Evolutionary conservation across 2,329 filamentous ascomycete species (phyloP).

Genomic region (Dothidotthia symphoricarpi): DNA sequence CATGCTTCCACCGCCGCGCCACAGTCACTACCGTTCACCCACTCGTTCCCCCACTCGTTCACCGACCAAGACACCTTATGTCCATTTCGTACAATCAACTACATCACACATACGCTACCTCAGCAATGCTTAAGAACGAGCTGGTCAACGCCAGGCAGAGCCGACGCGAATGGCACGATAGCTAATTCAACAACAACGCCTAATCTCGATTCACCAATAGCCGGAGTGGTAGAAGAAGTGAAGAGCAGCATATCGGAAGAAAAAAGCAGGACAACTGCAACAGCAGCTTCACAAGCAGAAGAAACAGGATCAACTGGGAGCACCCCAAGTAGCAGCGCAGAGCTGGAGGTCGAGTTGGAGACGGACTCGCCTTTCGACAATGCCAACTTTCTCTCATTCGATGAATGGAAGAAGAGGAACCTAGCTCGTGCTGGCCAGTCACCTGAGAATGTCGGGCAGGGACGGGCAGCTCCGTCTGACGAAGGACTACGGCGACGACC

Average conservation of each 20-base stretch:
- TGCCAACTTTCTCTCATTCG: constrained; percentile 88
- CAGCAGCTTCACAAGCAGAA: constrained; percentile 6
- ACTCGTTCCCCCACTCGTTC: constrained; percentile 14
- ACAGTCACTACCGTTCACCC: constrained; percentile 8
- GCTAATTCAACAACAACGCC: constrained; percentile 12
- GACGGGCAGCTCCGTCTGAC: constrained; percentile 47
- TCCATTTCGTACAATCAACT: constrained; percentile 67
- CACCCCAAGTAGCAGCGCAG: constrained; percentile 10
- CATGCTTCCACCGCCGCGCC: constrained; percentile 14
- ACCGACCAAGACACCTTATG: constrained; percentile 44
- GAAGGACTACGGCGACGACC: constrained; percentile 52
- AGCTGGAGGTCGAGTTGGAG: constrained; percentile 55
- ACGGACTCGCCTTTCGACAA: constrained; percentile 68
- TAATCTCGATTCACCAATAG: constrained; percentile 4
- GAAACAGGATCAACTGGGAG: constrained; percentile 7
- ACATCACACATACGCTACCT: constrained; percentile 74
- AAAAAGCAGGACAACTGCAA: constrained; percentile 2
- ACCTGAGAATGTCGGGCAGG: constrained; percentile 63
- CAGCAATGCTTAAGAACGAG: constrained; percentile 72
- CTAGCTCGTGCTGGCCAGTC: constrained; percentile 80
- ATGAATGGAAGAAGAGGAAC: constrained; percentile 97
- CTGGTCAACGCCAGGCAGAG: constrained; percentile 44
- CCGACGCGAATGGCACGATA: constrained; percentile 11
- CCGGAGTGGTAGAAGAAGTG: constrained; percentile 10
- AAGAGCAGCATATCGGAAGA: constrained; percentile 8